Conservation (phyloP, 768 basidiomycete genomes). For the Russula lepida region DNA sequence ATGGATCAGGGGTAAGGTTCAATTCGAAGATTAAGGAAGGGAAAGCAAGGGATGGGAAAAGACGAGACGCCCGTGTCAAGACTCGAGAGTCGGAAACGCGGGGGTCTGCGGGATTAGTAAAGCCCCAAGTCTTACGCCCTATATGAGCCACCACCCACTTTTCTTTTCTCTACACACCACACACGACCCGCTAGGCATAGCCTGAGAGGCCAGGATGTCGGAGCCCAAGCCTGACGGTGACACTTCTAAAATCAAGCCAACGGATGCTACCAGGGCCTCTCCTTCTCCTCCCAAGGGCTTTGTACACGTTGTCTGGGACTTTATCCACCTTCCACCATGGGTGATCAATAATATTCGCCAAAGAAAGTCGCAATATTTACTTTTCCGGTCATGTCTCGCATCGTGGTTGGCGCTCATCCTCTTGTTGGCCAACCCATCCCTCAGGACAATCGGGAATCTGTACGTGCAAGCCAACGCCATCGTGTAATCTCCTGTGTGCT, state of each 20-base stretch:
- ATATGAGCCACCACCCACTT: too few relatives aligned
- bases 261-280: neutral
- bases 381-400: constrained; percentile 36
- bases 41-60: too few relatives aligned
- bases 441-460: constrained; percentile 34
- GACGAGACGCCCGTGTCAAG: too few relatives aligned
- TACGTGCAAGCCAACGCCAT: constrained; percentile 24
- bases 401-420: constrained; percentile 33
- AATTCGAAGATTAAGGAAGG: too few relatives aligned
- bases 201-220: neutral
- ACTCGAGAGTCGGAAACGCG: neutral
- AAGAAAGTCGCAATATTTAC: constrained; percentile 29
- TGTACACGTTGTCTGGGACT: constrained; percentile 1
- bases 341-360: constrained; percentile 31
- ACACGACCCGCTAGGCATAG: neutral
- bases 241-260: neutral
- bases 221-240: neutral
- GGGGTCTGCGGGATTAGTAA: neutral
- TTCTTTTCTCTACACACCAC: neutral
- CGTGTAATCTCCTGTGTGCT: neutral
- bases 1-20: too few relatives aligned
- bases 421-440: constrained; percentile 32
- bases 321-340: constrained; percentile 28
- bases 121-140: neutral
- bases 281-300: neutral